phyloP scores from a whole-genome alignment of 2,329 filamentous ascomycete genomes.

The Monosporascus sp. region DNA sequence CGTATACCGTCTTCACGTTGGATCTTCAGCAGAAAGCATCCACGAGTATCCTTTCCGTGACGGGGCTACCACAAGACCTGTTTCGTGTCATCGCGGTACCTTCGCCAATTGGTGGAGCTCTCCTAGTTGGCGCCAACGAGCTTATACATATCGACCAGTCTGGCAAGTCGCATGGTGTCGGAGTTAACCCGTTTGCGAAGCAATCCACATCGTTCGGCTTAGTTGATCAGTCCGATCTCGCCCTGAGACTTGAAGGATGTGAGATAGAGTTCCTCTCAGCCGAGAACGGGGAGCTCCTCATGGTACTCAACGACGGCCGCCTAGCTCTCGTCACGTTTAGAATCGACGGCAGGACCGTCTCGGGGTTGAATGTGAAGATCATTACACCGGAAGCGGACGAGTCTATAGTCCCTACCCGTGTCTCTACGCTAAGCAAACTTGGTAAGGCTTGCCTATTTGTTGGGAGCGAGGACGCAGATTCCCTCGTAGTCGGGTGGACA shows the following conservation, averaged over 20 bases:
- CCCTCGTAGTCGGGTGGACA: conserved; percentile 75
- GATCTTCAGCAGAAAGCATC: conserved; percentile 91
- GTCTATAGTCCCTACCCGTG: conserved; percentile 52
- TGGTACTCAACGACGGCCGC: conserved; percentile 71
- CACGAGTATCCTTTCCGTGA: conserved; percentile 84
- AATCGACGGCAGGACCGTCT: conserved; percentile 86
- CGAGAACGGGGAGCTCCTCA: conserved; percentile 77
- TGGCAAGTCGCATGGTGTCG: conserved; percentile 87
- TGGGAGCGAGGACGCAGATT: conserved; percentile 80
- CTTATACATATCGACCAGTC: conserved; percentile 94
- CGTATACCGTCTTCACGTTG: conserved; percentile 91
- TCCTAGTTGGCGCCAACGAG: conserved; percentile 84
- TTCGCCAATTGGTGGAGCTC: conserved; percentile 78
- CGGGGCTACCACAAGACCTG: conserved; percentile 80
- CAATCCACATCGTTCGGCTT: conserved; percentile 79
- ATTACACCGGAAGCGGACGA: conserved; percentile 62
- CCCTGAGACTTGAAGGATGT: conserved; percentile 76
- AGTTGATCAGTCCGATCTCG: conserved; percentile 77
- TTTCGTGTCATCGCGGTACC: conserved; percentile 78
- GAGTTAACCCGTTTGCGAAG: conserved; percentile 85
- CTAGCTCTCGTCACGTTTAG: conserved; percentile 75
- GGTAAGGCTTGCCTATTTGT: conserved; percentile 70
- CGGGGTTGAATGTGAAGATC: conserved; percentile 69
- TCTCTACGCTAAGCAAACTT: conserved; percentile 67
- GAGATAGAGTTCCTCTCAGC: conserved; percentile 70